Conservation (phyloP, 306 rosid species). For the Hylodesmum podocarpum region DNA sequence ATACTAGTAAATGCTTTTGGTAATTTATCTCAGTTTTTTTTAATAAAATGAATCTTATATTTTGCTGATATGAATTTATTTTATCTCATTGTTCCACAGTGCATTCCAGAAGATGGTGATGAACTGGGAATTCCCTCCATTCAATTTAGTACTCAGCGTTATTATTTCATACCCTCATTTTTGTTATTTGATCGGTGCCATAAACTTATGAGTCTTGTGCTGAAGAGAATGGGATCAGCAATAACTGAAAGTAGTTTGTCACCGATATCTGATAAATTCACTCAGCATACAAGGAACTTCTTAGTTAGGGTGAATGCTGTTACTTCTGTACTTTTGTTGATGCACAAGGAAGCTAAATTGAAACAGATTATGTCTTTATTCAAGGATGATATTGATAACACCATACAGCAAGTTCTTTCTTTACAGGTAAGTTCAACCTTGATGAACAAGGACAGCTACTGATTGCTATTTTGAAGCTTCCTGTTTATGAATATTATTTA, state of each 20-base stretch:
- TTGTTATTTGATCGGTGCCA: constrained; percentile 66
- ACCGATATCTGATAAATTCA: constrained; percentile 18
- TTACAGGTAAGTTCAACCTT: constrained; percentile 52
- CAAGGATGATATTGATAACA: constrained; percentile 48
- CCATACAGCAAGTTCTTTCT: constrained; percentile 38
- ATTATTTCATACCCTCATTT: constrained; percentile 69
- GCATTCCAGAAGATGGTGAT: constrained; percentile 45
- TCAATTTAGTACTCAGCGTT: constrained; percentile 28
- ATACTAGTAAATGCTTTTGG: background rate
- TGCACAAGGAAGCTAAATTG: constrained; percentile 54
- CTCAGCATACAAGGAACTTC: constrained; percentile 27
- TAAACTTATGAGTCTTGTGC: constrained; percentile 54
- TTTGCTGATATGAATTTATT: background rate
- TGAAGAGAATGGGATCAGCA: constrained; percentile 55
- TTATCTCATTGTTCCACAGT: constrained; percentile 43
- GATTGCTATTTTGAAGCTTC: background rate
- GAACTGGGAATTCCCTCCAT: constrained; percentile 23
- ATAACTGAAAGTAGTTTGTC: constrained; percentile 36
- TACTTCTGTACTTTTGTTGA: constrained; percentile 45
- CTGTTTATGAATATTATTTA: constrained; percentile 11
- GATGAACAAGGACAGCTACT: constrained; percentile 20
- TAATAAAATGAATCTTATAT: background rate
- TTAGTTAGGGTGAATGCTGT: constrained; percentile 42
- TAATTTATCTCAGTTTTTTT: background rate
- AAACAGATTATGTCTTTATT: constrained; percentile 41